phyloP scores from a whole-genome alignment of 768 basidiomycete genomes.

The Termitomyces sp. region DNA sequence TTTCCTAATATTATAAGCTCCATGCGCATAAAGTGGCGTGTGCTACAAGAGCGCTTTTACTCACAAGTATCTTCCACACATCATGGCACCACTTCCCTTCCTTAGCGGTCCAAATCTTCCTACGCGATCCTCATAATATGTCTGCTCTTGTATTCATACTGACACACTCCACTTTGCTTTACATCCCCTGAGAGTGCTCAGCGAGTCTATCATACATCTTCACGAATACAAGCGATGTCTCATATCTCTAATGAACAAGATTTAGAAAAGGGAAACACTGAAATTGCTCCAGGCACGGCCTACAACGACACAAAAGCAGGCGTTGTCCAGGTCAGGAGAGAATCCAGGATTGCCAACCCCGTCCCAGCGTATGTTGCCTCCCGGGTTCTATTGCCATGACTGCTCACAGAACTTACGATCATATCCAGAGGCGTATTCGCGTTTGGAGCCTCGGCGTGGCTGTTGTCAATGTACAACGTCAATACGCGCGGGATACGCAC shows the following conservation, averaged over 20 bases:
- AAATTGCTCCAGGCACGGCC: neutral
- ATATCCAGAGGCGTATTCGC: conserved; percentile 29
- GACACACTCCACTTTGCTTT: neutral
- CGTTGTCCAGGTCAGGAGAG: conserved; percentile 1
- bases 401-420: neutral
- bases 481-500: conserved; percentile 41
- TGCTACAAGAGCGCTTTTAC: no score
- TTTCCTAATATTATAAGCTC: neutral
- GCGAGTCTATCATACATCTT: neutral
- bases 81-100: no score
- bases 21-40: neutral
- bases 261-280: neutral
- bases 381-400: neutral
- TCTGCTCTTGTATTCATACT: neutral
- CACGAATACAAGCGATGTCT: neutral
- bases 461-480: conserved; percentile 67
- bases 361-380: conserved; percentile 24
- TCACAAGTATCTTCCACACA: no score
- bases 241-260: neutral
- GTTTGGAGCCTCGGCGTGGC: conserved; percentile 52
- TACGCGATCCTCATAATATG: neutral
- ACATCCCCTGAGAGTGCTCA: no score
- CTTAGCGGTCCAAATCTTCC: neutral
- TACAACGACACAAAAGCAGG: neutral
- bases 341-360: conserved; percentile 28